phyloP scores from a whole-genome alignment of 192 early-diverging fungal species.

The Coemansia sp. region DNA sequence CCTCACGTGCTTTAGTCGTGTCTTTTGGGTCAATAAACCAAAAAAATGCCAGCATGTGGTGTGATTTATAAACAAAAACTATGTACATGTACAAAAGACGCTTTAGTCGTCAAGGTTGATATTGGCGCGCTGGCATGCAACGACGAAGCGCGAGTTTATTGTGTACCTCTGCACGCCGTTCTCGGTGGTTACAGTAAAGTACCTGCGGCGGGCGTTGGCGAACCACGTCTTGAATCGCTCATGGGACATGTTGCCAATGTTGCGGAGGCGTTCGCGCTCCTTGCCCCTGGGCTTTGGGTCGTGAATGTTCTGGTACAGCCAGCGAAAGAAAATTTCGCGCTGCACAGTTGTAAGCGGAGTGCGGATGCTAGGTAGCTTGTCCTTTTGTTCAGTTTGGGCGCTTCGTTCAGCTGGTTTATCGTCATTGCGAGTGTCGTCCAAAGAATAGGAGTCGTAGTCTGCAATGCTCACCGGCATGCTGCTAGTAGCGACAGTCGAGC shows the following conservation, averaged over 20 bases:
- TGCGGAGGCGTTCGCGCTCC: constrained; percentile 42
- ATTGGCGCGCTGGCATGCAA: constrained; percentile 38
- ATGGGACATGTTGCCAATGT: constrained; percentile 42
- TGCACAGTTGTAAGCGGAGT: constrained; percentile 34
- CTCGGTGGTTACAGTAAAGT: constrained; percentile 21
- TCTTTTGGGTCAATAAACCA: no score
- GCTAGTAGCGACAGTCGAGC: neutral
- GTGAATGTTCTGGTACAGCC: constrained; percentile 36
- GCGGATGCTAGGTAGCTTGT: constrained; percentile 11
- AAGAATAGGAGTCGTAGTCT: neutral
- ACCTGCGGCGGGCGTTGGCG: constrained; percentile 52
- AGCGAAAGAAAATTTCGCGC: constrained; percentile 37
- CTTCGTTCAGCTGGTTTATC: neutral
- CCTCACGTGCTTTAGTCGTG: no score
- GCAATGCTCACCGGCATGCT: neutral
- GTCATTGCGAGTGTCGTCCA: constrained; percentile 22
- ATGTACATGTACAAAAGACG: neutral
- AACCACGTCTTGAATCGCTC: constrained; percentile 55
- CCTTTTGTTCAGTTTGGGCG: neutral
- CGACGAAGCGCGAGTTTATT: constrained; percentile 32
- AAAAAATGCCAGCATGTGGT: no score
- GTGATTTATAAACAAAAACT: neutral
- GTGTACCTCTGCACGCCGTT: constrained; percentile 38
- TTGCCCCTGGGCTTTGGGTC: constrained; percentile 52
- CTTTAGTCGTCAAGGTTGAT: constrained; percentile 28